phyloP scores from a whole-genome alignment of 441 rosid species.

The Adansonia grandidieri region DNA sequence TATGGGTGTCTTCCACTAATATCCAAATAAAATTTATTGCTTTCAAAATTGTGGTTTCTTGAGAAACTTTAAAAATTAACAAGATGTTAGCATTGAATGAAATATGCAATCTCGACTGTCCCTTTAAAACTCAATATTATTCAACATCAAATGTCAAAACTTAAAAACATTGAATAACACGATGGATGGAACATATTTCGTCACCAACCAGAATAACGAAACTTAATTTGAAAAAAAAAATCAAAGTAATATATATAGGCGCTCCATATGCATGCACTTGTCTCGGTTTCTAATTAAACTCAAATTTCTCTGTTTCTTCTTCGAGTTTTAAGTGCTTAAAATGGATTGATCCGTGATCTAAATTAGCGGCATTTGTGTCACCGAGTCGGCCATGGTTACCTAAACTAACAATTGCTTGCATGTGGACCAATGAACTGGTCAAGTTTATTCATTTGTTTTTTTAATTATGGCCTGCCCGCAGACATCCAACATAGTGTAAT shows the following conservation, averaged over 20 bases:
- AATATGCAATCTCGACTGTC: background rate
- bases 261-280: constrained; percentile 8
- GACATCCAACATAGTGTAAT: background rate
- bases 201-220: no score
- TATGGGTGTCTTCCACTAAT: no score
- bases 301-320: background rate
- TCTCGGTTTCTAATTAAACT: background rate
- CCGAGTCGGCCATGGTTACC: background rate
- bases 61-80: no score
- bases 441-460: no score
- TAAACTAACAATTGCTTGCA: constrained; percentile 11
- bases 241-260: no score
- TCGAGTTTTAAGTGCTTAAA: background rate
- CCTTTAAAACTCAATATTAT: background rate
- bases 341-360: constrained; percentile 17
- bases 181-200: no score
- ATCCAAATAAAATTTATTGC: no score
- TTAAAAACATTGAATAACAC: no score
- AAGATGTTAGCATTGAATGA: no score
- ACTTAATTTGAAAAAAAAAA: no score
- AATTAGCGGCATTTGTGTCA: constrained; percentile 14
- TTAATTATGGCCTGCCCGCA: background rate
- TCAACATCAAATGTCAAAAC: constrained; percentile 9
- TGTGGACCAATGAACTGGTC: constrained; percentile 7
- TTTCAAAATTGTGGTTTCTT: no score